These are phyloP conservation scores for Diplosphaera chodatii DNA, from an alignment of 139 green algal genomes.

Conservation along the genomic window DNA sequence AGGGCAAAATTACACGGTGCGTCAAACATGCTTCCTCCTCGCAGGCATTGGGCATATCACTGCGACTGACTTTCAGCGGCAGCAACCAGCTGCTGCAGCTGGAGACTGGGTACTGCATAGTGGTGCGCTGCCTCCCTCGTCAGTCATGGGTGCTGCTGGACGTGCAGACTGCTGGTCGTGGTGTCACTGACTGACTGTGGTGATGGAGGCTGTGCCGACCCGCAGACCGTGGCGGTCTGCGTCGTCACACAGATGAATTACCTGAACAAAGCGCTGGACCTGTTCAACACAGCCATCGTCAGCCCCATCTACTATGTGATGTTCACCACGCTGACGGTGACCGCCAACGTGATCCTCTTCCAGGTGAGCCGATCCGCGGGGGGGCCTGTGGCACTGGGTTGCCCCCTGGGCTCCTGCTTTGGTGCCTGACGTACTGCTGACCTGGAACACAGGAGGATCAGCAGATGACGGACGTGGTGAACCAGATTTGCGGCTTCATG, in stretches of 20 bases:
- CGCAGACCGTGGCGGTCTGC: slow-evolving; percentile 68
- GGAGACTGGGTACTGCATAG: slow-evolving; percentile 64
- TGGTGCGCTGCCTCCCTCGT: slow-evolving; percentile 24
- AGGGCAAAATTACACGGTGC: no score
- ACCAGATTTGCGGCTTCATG: slow-evolving; percentile 81
- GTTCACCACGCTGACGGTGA: slow-evolving; percentile 92
- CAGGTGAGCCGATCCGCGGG: slow-evolving; percentile 24
- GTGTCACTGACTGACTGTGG: no score
- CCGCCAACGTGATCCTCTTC: slow-evolving; percentile 71
- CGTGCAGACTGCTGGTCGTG: background rate
- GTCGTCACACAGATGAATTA: slow-evolving; percentile 97
- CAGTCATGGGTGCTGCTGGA: no score
- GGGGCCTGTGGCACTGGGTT: no score
- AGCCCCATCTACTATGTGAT: slow-evolving; percentile 98
- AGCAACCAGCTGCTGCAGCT: slow-evolving; percentile 82
- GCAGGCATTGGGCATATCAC: slow-evolving; percentile 86
- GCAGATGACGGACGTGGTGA: slow-evolving; percentile 55
- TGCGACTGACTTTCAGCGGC: slow-evolving; percentile 92
- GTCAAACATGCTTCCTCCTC: background rate
- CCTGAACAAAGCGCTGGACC: slow-evolving; percentile 93
- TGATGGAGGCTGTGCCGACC: background rate
- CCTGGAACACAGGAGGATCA: slow-evolving; percentile 77
- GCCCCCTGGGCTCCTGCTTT: no score
- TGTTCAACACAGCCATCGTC: slow-evolving; percentile 97
- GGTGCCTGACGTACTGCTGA: no score